Conservation (phyloP, 768 basidiomycete species). For the Dentipellis sp. region DNA sequence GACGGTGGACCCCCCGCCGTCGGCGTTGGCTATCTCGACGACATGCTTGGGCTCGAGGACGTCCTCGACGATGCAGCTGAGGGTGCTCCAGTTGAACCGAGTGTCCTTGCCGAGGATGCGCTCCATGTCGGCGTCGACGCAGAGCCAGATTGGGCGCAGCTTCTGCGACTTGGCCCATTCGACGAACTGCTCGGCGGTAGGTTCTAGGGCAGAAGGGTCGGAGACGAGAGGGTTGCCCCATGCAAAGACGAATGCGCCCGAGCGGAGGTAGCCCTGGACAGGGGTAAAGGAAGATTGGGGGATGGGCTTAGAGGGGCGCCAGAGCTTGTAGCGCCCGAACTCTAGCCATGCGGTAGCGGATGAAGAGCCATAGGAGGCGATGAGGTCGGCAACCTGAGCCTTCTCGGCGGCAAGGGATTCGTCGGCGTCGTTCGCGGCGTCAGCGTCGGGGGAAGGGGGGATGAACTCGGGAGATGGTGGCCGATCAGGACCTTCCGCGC, state of each 20-base stretch:
- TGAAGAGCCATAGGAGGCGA: slow-evolving; percentile 58
- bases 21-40: slow-evolving; percentile 32
- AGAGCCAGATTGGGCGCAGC: slow-evolving; percentile 50
- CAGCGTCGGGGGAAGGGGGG: not conserved
- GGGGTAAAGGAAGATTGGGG: slow-evolving; percentile 42
- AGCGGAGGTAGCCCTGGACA: slow-evolving; percentile 55
- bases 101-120: slow-evolving; percentile 31
- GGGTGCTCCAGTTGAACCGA: slow-evolving; percentile 45
- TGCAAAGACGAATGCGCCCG: slow-evolving; percentile 26
- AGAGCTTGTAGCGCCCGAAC: slow-evolving; percentile 32
- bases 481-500: no score
- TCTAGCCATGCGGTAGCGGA: slow-evolving; percentile 69
- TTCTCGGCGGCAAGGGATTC: slow-evolving; percentile 8
- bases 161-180: slow-evolving; percentile 30
- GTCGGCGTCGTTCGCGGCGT: slow-evolving; percentile 1
- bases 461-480: not conserved
- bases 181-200: slow-evolving; percentile 34
- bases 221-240: slow-evolving; percentile 17
- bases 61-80: slow-evolving; percentile 59
- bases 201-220: slow-evolving; percentile 28
- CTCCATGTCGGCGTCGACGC: slow-evolving; percentile 45
- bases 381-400: slow-evolving; percentile 25
- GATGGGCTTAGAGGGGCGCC: slow-evolving; percentile 58
- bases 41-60: slow-evolving; percentile 31
- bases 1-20: slow-evolving; percentile 23